phyloP scores from a whole-genome alignment of 805 yeast species.

The Metschnikowia vanudenii region DNA sequence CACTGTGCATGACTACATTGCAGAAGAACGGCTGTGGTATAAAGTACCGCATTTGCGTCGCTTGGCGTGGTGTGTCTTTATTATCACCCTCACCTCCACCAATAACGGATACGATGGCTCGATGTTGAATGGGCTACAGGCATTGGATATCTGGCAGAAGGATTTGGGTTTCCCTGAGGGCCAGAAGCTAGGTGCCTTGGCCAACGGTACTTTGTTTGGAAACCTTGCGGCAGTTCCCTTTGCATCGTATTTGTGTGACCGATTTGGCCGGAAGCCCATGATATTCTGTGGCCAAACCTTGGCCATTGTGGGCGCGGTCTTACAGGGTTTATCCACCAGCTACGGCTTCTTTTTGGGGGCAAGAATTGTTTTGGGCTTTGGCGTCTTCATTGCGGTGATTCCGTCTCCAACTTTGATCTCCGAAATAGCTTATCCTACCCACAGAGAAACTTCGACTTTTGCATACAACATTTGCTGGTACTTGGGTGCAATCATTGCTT shows the following conservation, averaged over 20 bases:
- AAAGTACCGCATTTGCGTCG: constrained; percentile 36
- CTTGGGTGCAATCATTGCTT: constrained; percentile 52
- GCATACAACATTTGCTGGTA: constrained; percentile 53
- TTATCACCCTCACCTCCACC: constrained; percentile 46
- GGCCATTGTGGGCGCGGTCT: constrained; percentile 34
- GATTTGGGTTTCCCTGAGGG: constrained; percentile 31
- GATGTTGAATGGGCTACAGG: constrained; percentile 51
- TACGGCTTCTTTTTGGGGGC: constrained; percentile 40
- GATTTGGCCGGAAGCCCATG: constrained; percentile 39
- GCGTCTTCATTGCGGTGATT: constrained; percentile 41
- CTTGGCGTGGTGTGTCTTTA: constrained; percentile 38
- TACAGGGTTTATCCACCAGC: constrained; percentile 37
- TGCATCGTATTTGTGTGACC: constrained; percentile 28
- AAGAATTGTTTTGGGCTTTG: constrained; percentile 50
- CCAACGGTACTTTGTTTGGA: constrained; percentile 35
- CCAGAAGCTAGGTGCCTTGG: constrained; percentile 23
- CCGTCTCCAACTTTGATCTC: constrained; percentile 50
- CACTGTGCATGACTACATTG: constrained; percentile 15
- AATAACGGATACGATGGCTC: constrained; percentile 33
- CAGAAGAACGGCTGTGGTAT: constrained; percentile 28
- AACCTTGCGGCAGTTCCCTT: constrained; percentile 27
- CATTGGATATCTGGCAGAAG: constrained; percentile 40
- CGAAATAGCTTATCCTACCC: constrained; percentile 49
- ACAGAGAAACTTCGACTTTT: constrained; percentile 32
- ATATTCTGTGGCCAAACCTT: constrained; percentile 29